Conservation (phyloP, 257 asterid genomes). For the Ehretia macrophylla region DNA sequence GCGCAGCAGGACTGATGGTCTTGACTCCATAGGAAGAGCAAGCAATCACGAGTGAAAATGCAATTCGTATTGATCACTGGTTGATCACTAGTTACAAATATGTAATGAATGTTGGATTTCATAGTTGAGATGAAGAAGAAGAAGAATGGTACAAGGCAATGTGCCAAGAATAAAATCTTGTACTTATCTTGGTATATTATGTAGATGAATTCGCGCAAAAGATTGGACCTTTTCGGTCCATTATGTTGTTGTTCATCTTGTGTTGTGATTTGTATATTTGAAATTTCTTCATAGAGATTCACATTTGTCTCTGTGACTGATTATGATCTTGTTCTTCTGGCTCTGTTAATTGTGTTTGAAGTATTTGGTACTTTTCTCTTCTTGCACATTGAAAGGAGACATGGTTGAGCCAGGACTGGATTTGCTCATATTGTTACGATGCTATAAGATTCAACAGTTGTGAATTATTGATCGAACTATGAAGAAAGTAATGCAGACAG, state of each 20-base stretch:
- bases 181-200: slow-evolving; percentile 13
- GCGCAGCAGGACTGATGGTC: slow-evolving; percentile 70
- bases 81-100: slow-evolving; percentile 22
- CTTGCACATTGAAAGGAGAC: too few relatives aligned
- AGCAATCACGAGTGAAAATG: slow-evolving; percentile 32
- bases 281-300: too few relatives aligned
- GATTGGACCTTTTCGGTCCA: slow-evolving; percentile 1
- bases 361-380: too few relatives aligned
- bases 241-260: neutral
- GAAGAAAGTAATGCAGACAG: too few relatives aligned
- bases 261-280: neutral
- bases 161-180: slow-evolving; percentile 27
- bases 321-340: too few relatives aligned
- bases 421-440: too few relatives aligned
- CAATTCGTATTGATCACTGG: slow-evolving; percentile 3
- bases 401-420: too few relatives aligned
- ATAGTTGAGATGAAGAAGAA: slow-evolving; percentile 4
- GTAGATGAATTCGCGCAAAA: slow-evolving; percentile 14
- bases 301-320: too few relatives aligned
- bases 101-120: slow-evolving; percentile 22
- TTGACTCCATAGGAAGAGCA: slow-evolving; percentile 43
- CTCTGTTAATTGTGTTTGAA: too few relatives aligned
- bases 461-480: too few relatives aligned
- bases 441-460: too few relatives aligned
- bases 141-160: slow-evolving; percentile 17